Evolutionary conservation across 2,329 filamentous ascomycete genomes (phyloP), one percentile per base, ranked within the genome.

Genomic region (Thelonectria rubi): DNA sequence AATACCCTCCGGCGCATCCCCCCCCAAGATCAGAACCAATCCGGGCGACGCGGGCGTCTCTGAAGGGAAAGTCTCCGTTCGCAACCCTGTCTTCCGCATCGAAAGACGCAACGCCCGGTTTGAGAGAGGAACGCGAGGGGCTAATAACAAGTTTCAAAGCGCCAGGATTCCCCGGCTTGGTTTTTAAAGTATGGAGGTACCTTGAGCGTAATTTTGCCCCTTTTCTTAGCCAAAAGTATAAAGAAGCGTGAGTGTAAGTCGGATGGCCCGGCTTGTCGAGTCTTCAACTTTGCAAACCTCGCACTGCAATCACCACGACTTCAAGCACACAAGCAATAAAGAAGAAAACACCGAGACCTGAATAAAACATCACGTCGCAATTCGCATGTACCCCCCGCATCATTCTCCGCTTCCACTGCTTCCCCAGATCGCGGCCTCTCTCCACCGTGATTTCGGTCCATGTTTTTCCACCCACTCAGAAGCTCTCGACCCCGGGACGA

Each of bases 361-460:
- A 6, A 39, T 46, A 47, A 24, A n/a, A n/a, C n/a, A 30, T 43
- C 26, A 48, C 14, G 42, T 8, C 7, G 4, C 26, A 7, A 5
- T 6, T 30, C 26, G 26, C 26, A n/a, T n/a, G n/a, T n/a, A n/a
- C 26, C 34, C 53, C 53, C 53, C 53, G 34, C 43, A 30, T 15
- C 26, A 53, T 55, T 30, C 43, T 39, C 53, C 21, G 53, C 53
- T 46, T 34, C 21, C 15, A 17, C 15, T 47, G 12, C 30, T 55
- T 51, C 47, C 52, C 58, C 52, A 46, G 52, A 51, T 60, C 58
- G 11, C 18, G 47, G 24, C 42, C 24, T 15, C 45, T 39, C 51
- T 56, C 52, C 53, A 50, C 52, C 26, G 43, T 42, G 47, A 56
- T 60, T 55, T 46, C 58, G 52, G 52, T 26, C 24, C 14, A 12